Evolutionary conservation across 768 basidiomycete species (phyloP).

Genomic region (Mrakia blollopis): DNA sequence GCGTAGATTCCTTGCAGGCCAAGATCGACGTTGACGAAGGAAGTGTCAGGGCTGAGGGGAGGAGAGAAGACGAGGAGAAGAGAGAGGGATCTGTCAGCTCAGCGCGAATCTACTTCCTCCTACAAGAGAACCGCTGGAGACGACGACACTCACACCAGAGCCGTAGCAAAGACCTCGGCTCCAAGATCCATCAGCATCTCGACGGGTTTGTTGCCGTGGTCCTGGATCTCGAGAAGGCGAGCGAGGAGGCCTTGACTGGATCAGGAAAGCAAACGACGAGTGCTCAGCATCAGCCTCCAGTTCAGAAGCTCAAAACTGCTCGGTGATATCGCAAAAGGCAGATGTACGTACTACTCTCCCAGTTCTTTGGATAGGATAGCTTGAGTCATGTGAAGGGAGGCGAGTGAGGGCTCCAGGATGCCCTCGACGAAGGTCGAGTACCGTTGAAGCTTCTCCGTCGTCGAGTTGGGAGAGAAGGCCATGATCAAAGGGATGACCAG

Average conservation of each 20-base stretch:
- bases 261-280: not conserved
- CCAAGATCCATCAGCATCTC: conserved; percentile 13
- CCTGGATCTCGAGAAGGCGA: not conserved
- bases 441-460: not conserved
- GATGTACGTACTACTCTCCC: not conserved
- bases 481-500: too few relatives aligned
- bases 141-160: not conserved
- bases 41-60: not conserved
- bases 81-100: not conserved
- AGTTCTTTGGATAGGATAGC: not conserved
- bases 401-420: not conserved
- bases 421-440: conserved; percentile 1
- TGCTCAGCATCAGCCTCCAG: too few relatives aligned
- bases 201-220: not conserved
- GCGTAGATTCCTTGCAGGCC: not conserved
- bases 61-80: not conserved
- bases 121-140: not conserved
- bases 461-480: not conserved
- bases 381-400: not conserved
- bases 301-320: too few relatives aligned
- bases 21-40: not conserved
- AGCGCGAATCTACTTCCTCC: too few relatives aligned
- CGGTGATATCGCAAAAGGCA: too few relatives aligned
- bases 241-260: conserved; percentile 2
- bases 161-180: not conserved